Evolutionary conservation across 306 rosid species (phyloP).

Genomic region (Lathyrus oleraceus): DNA sequence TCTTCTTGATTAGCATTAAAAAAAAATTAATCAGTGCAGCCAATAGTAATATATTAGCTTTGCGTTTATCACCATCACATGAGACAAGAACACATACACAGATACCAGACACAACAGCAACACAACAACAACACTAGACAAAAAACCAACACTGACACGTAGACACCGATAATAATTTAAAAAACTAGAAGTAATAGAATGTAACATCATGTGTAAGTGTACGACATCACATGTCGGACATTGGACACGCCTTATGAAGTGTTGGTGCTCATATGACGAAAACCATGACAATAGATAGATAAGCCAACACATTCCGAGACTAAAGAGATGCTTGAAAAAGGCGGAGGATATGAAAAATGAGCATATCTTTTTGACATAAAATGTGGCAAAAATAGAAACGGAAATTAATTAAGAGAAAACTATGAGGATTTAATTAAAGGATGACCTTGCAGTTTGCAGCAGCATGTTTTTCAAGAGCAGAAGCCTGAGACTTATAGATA

Average conservation of each 20-base stretch:
- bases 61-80: neutral
- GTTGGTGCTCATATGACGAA: neutral
- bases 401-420: neutral
- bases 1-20: neutral
- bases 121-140: neutral
- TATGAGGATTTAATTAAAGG: neutral
- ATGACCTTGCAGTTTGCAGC: constrained; percentile 92
- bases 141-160: neutral
- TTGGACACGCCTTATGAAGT: neutral
- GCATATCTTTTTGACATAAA: neutral
- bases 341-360: neutral
- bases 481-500: constrained; percentile 93
- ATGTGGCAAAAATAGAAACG: neutral
- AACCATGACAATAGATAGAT: neutral
- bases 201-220: neutral
- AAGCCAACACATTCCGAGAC: neutral
- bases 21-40: neutral
- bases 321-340: neutral
- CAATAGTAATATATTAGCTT: neutral
- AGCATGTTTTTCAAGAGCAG: constrained; percentile 90
- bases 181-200: neutral
- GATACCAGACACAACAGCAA: neutral
- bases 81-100: neutral
- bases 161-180: neutral
- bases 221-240: neutral